Evolutionary conservation across 2,329 filamentous ascomycete species (phyloP).

Genomic region (Beauveria sp.): DNA sequence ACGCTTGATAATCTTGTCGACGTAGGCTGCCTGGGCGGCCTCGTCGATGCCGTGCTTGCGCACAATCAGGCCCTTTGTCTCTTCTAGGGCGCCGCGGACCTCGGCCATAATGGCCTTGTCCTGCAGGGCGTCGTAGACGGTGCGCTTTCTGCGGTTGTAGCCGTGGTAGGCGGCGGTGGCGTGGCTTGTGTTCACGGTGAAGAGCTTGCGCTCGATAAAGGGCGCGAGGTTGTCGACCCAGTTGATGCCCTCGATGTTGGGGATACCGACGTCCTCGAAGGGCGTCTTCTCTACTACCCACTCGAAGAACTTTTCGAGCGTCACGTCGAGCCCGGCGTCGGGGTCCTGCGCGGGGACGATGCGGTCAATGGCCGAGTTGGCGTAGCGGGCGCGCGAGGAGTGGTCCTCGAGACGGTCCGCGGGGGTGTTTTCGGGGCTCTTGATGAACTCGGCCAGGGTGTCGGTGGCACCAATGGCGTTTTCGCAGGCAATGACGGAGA

Average conservation of each 20-base stretch:
- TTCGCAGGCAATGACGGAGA: slow-evolving; percentile 95
- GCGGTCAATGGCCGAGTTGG: slow-evolving; percentile 96
- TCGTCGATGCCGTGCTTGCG: slow-evolving; percentile 74
- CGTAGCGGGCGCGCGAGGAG: slow-evolving; percentile 72
- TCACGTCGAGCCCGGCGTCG: slow-evolving; percentile 77
- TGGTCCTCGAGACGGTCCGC: slow-evolving; percentile 60
- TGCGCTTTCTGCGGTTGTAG: slow-evolving; percentile 76
- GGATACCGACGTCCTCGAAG: slow-evolving; percentile 59
- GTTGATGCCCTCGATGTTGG: slow-evolving; percentile 78
- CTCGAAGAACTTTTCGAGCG: slow-evolving; percentile 97
- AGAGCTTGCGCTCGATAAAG: slow-evolving; percentile 98
- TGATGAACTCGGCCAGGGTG: slow-evolving; percentile 75
- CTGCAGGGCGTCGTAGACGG: slow-evolving; percentile 80
- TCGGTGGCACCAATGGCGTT: slow-evolving; percentile 95
- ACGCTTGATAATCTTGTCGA: slow-evolving; percentile 83
- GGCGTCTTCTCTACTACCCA: slow-evolving; percentile 90
- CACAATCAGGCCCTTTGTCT: slow-evolving; percentile 82
- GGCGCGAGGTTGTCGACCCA: slow-evolving; percentile 88
- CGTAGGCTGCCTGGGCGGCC: slow-evolving; percentile 75
- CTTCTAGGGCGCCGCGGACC: slow-evolving; percentile 70
- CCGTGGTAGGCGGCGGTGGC: slow-evolving; percentile 95
- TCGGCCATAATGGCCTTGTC: slow-evolving; percentile 73
- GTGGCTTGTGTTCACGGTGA: slow-evolving; percentile 97
- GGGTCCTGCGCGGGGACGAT: slow-evolving; percentile 89
- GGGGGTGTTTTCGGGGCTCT: slow-evolving; percentile 63